These are phyloP conservation scores for Pseudocercospora cruenta DNA, from an alignment of 2,329 filamentous ascomycete genomes.

Conservation along the genomic window DNA sequence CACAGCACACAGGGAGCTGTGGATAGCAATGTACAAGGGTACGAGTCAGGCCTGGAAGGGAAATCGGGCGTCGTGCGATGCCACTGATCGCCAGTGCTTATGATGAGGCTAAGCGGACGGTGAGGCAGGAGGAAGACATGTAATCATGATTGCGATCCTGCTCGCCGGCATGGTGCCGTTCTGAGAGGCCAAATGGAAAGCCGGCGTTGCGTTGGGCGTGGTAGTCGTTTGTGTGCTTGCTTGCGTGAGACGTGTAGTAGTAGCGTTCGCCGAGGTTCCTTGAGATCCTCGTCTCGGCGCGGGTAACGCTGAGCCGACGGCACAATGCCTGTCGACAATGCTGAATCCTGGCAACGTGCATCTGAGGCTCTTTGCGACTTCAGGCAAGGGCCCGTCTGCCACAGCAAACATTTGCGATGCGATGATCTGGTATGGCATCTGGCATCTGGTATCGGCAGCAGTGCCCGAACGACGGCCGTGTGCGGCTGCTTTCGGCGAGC, in stretches of 20 bases:
- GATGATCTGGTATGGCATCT: no score
- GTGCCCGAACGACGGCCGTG: neutral
- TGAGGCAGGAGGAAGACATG: conserved; percentile 9
- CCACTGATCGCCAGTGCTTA: conserved; percentile 17
- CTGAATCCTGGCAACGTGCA: neutral
- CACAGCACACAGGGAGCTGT: conserved; percentile 2
- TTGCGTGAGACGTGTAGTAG: conserved; percentile 8
- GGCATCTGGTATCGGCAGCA: neutral
- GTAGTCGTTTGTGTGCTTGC: neutral
- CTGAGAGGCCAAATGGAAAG: no score
- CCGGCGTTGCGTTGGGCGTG: neutral
- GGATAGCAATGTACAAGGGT: conserved; percentile 8
- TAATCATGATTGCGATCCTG: neutral
- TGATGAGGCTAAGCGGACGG: conserved; percentile 16
- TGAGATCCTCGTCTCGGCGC: neutral
- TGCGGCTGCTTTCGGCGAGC: neutral
- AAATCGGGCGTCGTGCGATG: conserved; percentile 11
- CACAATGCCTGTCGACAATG: neutral
- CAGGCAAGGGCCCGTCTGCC: neutral
- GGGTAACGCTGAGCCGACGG: neutral
- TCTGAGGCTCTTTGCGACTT: neutral
- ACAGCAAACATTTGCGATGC: neutral
- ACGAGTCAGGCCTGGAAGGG: conserved; percentile 17
- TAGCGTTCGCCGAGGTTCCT: neutral
- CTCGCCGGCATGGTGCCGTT: conserved; percentile 13